Conservation (phyloP, 352 stramenopile species). For the Phytophthora niederhauseri region DNA sequence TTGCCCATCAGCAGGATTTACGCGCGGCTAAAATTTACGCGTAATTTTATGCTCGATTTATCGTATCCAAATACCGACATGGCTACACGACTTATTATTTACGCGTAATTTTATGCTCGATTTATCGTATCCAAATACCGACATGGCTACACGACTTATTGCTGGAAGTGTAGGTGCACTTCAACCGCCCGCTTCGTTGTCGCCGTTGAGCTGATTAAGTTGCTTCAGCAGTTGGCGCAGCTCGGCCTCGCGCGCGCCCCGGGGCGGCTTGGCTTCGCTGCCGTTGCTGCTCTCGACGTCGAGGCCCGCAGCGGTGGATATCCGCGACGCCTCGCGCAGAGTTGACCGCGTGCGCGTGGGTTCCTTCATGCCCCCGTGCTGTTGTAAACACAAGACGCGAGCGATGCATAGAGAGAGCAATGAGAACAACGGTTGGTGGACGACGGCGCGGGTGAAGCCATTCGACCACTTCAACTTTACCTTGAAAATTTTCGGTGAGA, state of each 20-base stretch:
- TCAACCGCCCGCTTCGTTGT: slow-evolving; percentile 9
- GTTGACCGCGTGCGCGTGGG: slow-evolving; percentile 15
- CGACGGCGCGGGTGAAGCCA: slow-evolving; percentile 16
- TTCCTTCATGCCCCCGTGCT: slow-evolving; percentile 26
- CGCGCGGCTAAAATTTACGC: neutral
- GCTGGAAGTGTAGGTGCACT: slow-evolving; percentile 10
- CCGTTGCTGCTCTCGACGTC: neutral
- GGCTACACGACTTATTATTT: slow-evolving; percentile 20
- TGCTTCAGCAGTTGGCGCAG: slow-evolving; percentile 48
- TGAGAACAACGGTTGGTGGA: slow-evolving; percentile 8
- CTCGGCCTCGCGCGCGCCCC: slow-evolving; percentile 37
- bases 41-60: slow-evolving; percentile 20
- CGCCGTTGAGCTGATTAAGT: slow-evolving; percentile 34
- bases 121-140: slow-evolving; percentile 6
- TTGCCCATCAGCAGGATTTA: slow-evolving; percentile 26
- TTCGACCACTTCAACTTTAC: slow-evolving; percentile 20
- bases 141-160: slow-evolving; percentile 19
- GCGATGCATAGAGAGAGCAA: slow-evolving; percentile 1
- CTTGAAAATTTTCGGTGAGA: slow-evolving; percentile 25
- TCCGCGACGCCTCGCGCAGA: slow-evolving; percentile 24
- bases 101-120: slow-evolving; percentile 18
- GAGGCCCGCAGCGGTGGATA: slow-evolving; percentile 18
- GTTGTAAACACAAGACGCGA: slow-evolving; percentile 17
- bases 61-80: slow-evolving; percentile 9
- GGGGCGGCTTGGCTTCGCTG: neutral